phyloP scores from a whole-genome alignment of 192 early-diverging fungal genomes.

The Gonapodya prolifera region DNA sequence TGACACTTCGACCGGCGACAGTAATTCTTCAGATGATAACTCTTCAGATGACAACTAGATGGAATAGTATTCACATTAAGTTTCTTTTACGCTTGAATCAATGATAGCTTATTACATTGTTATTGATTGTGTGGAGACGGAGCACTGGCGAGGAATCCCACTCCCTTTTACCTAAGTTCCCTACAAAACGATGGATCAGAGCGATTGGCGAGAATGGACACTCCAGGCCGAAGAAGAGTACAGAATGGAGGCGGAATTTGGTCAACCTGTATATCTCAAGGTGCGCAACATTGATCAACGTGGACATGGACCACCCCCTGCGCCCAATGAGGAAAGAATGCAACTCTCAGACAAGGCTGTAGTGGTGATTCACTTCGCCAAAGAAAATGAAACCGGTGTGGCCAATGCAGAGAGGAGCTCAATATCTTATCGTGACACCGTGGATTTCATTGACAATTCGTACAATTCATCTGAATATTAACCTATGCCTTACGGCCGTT shows the following conservation, averaged over 20 bases:
- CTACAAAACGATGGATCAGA: constrained; percentile 1
- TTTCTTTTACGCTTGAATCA: neutral
- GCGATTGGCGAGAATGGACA: constrained; percentile 35
- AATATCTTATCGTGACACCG: too few relatives aligned
- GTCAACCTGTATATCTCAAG: constrained; percentile 51
- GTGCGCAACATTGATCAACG: too few relatives aligned
- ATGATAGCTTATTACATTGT: neutral
- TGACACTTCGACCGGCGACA: too few relatives aligned
- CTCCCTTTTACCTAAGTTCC: too few relatives aligned
- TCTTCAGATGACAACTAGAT: neutral
- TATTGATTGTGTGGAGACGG: neutral
- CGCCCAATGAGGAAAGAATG: neutral
- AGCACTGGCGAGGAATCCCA: too few relatives aligned
- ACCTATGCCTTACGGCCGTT: neutral
- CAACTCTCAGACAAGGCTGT: neutral
- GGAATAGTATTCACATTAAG: neutral
- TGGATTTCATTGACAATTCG: too few relatives aligned
- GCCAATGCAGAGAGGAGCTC: too few relatives aligned
- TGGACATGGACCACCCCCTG: too few relatives aligned
- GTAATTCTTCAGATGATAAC: neutral
- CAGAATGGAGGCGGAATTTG: constrained; percentile 80
- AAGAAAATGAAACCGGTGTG: too few relatives aligned
- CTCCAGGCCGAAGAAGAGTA: constrained; percentile 76
- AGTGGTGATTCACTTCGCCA: too few relatives aligned
- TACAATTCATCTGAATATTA: too few relatives aligned